A percentile compares a stretch with the other conserved stretches of the same genome.
Evolutionary conservation across 2,329 filamentous ascomycete species (phyloP).

Genomic region (Colletotrichum abscissum): DNA sequence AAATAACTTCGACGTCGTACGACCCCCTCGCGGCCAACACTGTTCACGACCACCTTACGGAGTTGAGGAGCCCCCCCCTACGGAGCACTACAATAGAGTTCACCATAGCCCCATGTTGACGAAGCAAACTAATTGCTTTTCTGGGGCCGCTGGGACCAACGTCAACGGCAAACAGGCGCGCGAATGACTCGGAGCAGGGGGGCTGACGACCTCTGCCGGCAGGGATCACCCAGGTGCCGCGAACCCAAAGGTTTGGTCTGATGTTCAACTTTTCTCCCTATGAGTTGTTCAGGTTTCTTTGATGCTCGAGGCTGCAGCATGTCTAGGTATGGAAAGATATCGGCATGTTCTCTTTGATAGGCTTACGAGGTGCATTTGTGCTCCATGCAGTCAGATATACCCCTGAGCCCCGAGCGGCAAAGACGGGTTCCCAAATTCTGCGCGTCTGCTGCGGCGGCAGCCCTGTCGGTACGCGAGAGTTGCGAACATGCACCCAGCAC

Average conservation of each 20-base stretch:
- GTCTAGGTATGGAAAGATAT: neutral
- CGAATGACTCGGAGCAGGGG: conserved; percentile 25
- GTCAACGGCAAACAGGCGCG: neutral
- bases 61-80: neutral
- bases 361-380: neutral
- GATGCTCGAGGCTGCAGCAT: no score
- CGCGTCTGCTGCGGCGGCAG: neutral
- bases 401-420: neutral
- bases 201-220: neutral
- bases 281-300: no score
- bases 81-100: conserved; percentile 24
- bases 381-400: neutral
- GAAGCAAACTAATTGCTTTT: conserved; percentile 33
- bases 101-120: conserved; percentile 31
- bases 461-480: neutral
- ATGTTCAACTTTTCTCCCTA: neutral
- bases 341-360: neutral
- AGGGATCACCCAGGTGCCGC: conserved; percentile 18
- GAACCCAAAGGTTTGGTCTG: conserved; percentile 29
- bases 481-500: neutral
- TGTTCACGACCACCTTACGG: neutral
- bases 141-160: conserved; percentile 4
- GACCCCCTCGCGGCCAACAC: neutral
- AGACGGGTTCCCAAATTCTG: neutral
- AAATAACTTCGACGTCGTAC: conserved; percentile 2